Evolutionary conservation across 2,329 filamentous ascomycete genomes (phyloP), one percentile per base, ranked within the genome.

Genomic region (Emericellopsis cladophorae): DNA sequence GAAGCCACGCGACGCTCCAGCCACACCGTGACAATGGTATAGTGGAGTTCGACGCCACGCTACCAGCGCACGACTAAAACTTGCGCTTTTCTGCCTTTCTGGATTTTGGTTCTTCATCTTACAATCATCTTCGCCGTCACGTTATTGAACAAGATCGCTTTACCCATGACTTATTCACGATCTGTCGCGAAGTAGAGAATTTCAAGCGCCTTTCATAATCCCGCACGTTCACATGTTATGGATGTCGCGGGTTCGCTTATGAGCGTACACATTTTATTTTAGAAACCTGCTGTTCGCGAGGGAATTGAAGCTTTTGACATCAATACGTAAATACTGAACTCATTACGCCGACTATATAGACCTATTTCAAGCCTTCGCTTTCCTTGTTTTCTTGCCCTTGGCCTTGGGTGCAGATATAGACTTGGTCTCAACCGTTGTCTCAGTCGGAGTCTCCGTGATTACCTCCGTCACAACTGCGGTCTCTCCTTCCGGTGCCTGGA

Each of bases 201-300:
- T 34, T 37, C n/a, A 21, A 36, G 41, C 59, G 68, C 71, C 67
- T 67, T 74, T 76, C 68, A 75, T 74, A 76, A 77, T 77, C 71
- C 68, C 64, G 60, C 62, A 59, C 60, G 62, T 67, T 65, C 56
- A 45, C 54, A 40, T 53, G 53, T 50, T 53, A 51, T 51, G 67
- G 65, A 67, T 64, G 65, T 62, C 58, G 60, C 64, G 66, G 73
- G 71, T 77, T 77, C 73, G 73, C 73, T 64, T 77, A 71, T 72
- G 72, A 59, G 72, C 72, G 65, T 57, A 76, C 70, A 77, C 70
- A 32, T 14, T 29, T 14, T 35, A n/a, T 9, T 15, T 9, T 14
- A 33, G 15, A 33, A 33, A 33, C 12, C 15, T 33, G 12, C 15
- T 12, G 31, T 33, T 33, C 31, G 31, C 31, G 5, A 33, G 5